phyloP scores from a whole-genome alignment of 106 monocot genomes.

The Allium sativum region DNA sequence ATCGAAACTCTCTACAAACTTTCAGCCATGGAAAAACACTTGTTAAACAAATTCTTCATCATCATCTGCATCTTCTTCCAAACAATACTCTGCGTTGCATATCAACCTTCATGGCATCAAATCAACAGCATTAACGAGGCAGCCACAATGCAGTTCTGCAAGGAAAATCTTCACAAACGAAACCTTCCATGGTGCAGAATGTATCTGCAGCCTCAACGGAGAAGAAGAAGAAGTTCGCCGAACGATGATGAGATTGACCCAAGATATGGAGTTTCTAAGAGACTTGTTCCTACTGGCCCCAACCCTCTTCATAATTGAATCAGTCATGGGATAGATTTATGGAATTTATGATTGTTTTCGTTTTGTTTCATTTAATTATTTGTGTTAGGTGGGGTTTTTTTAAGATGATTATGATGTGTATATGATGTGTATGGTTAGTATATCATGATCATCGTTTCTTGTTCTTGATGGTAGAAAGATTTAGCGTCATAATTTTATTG shows the following conservation, averaged over 20 bases:
- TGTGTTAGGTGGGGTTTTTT: too few relatives aligned
- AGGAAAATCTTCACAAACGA: conserved; percentile 1
- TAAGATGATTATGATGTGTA: too few relatives aligned
- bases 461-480: too few relatives aligned
- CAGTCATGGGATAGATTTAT: too few relatives aligned
- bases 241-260: conserved; percentile 16
- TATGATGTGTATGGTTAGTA: too few relatives aligned
- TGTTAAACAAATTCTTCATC: neutral
- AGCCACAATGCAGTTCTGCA: neutral
- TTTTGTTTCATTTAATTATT: too few relatives aligned
- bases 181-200: conserved; percentile 6
- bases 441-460: too few relatives aligned
- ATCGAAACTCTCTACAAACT: neutral
- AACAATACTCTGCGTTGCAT: neutral
- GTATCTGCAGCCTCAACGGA: neutral
- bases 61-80: neutral
- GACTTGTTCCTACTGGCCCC: conserved; percentile 9
- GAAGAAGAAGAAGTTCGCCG: neutral
- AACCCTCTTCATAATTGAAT: conserved; percentile 10
- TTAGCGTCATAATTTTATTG: too few relatives aligned
- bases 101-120: neutral
- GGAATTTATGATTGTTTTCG: too few relatives aligned
- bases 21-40: neutral
- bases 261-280: conserved; percentile 15
- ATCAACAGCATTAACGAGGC: neutral